phyloP scores from a whole-genome alignment of 1,284 basidiomycete species.

The Rhodotorula sp. region DNA sequence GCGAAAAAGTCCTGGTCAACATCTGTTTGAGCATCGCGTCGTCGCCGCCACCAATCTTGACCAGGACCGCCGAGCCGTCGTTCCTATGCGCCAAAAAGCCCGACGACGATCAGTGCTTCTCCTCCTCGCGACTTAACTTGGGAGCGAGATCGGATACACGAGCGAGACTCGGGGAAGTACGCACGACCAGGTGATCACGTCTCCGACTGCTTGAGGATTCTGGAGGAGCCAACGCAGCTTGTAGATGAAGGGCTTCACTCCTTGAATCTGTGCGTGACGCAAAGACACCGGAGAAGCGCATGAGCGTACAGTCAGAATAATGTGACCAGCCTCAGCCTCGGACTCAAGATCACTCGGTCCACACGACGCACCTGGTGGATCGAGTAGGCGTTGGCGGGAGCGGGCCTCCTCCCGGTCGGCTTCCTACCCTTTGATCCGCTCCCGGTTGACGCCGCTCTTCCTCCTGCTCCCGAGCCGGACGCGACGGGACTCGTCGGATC shows the following conservation, averaged over 20 bases:
- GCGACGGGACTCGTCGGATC: too few species aligned
- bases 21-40: background rate
- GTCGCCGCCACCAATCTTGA: background rate
- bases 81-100: background rate
- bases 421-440: too few species aligned
- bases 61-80: background rate
- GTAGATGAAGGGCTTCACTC: slow-evolving; percentile 24
- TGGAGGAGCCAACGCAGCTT: slow-evolving; percentile 20
- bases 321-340: too few species aligned
- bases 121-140: background rate
- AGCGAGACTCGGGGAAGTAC: background rate
- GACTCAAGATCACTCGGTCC: too few species aligned
- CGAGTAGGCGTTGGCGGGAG: too few species aligned
- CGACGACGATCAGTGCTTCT: background rate
- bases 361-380: too few species aligned
- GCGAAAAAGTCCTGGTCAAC: background rate
- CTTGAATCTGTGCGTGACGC: slow-evolving; percentile 1
- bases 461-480: too few species aligned
- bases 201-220: background rate
- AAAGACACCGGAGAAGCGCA: too few species aligned
- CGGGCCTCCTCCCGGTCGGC: too few species aligned
- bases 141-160: background rate
- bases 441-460: too few species aligned
- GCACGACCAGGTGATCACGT: slow-evolving; percentile 23
- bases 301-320: too few species aligned